phyloP scores from a whole-genome alignment of 176 grass and related monocot species.

The Urochloa ruziziensis region DNA sequence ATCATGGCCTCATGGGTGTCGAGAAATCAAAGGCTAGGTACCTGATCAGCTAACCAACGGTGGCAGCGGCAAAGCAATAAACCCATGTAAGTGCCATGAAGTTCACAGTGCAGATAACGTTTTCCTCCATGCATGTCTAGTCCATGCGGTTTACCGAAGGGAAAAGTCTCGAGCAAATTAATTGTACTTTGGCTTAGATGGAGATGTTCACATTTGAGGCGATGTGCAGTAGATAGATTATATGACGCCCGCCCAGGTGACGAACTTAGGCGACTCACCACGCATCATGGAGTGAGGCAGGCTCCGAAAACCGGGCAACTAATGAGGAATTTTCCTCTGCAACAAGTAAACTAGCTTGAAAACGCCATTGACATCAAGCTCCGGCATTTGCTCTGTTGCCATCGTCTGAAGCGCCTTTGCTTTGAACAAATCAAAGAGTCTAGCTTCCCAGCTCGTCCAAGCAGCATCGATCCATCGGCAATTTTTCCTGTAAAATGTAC shows the following conservation, averaged over 20 bases:
- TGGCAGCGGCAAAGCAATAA: background rate
- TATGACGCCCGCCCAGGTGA: background rate
- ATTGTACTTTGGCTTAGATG: background rate
- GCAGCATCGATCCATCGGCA: background rate
- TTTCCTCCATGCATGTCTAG: background rate
- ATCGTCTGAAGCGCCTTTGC: background rate
- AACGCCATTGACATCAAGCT: background rate
- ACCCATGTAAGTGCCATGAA: background rate
- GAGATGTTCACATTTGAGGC: background rate
- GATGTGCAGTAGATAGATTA: background rate
- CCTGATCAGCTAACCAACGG: background rate
- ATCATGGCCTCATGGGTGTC: background rate
- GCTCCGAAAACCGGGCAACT: background rate
- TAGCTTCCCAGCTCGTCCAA: background rate
- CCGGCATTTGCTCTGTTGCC: background rate
- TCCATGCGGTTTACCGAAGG: background rate
- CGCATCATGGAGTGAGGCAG: background rate
- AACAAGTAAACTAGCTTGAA: background rate
- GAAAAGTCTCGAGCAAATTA: background rate
- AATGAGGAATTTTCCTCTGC: background rate
- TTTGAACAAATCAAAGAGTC: background rate
- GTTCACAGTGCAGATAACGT: background rate
- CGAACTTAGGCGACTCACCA: background rate
- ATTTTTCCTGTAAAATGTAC: background rate
- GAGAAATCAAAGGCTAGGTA: background rate